Conservation (phyloP, 805 yeast species). For the Saccharomycopsis selenospora region DNA sequence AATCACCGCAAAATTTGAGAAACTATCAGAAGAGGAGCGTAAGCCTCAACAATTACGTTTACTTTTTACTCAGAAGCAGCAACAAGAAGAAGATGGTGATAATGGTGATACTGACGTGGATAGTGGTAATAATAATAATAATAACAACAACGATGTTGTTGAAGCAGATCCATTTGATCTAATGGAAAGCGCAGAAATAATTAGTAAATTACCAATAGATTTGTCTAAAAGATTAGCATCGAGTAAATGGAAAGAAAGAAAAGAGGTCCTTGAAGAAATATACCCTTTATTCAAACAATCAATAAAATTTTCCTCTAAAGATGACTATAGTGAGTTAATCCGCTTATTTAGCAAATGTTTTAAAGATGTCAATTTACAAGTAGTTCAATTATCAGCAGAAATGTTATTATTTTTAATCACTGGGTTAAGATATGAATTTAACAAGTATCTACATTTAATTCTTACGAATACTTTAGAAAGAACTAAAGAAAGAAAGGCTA, state of each 20-base stretch:
- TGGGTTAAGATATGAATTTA: slow-evolving; percentile 38
- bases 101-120: slow-evolving; percentile 21
- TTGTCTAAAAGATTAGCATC: slow-evolving; percentile 48
- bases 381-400: slow-evolving; percentile 68
- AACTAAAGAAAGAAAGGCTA: slow-evolving; percentile 76
- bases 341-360: slow-evolving; percentile 56
- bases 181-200: slow-evolving; percentile 60
- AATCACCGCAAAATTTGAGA: slow-evolving; percentile 57
- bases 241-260: slow-evolving; percentile 84
- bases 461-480: slow-evolving; percentile 65
- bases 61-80: slow-evolving; percentile 46
- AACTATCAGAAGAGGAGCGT: slow-evolving; percentile 32
- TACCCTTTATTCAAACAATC: slow-evolving; percentile 40
- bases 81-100: slow-evolving; percentile 27
- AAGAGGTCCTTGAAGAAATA: slow-evolving; percentile 66
- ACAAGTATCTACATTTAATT: slow-evolving; percentile 43
- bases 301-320: slow-evolving; percentile 43
- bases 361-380: slow-evolving; percentile 84
- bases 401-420: slow-evolving; percentile 26
- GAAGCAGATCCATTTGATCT: slow-evolving; percentile 60
- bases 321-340: slow-evolving; percentile 56
- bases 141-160: slow-evolving; percentile 25
- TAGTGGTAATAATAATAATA: slow-evolving; percentile 20
- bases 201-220: slow-evolving; percentile 57
- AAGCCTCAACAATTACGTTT: slow-evolving; percentile 47